Base-by-base conservation (phyloP, 1,284 basidiomycete species). In the Anthracocystis walkeri region DNA sequence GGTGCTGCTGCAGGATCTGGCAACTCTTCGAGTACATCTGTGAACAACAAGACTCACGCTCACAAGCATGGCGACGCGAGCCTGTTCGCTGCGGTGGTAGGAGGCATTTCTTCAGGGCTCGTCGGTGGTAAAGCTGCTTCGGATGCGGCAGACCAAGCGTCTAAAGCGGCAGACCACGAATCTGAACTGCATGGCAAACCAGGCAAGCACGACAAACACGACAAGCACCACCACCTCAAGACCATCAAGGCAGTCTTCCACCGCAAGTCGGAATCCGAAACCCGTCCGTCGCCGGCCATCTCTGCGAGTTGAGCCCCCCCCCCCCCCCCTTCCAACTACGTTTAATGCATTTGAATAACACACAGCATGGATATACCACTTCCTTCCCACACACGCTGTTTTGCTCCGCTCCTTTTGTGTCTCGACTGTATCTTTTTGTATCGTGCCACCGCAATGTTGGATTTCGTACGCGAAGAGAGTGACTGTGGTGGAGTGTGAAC, bases 1-100 rank as follows among this genome's bases (percentile, higher is more conserved):
- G 35, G 23, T 7, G 25, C 20, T 38, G 33, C 21, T n/a, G 33
- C 45, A 6, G 25, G n/a, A 21, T 20, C 7, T 38, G 18, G 14
- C 31, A 20, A 51, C 7, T 20, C 29, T 35, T 31, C 25, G 8
- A 33, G 48, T 5, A 42, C 48, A 16, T 25, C 16, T 29, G 40
- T 33, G 25, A 14, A 45, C 4, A 11, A 46, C 33, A 62, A 61
- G 45, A 45, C 42, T 23, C 58, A 63, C 23, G 41, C 56, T 20
- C 54, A 59, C 29, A 52, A 68, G 57, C 65, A 75, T 14, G 58
- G 65, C 29, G 68, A 71, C 25, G 58, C 68, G 2, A 62, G 58
- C 23, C 35, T 71, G 21, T 75, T 75, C 31, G 65, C 68, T 7
- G 68, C 64, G 14, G 62, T 75, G 0, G 68, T 75, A 0, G 68